These are phyloP conservation scores for Phytophthora lateralis DNA, from an alignment of 352 stramenopile genomes.

Conservation along the genomic window DNA sequence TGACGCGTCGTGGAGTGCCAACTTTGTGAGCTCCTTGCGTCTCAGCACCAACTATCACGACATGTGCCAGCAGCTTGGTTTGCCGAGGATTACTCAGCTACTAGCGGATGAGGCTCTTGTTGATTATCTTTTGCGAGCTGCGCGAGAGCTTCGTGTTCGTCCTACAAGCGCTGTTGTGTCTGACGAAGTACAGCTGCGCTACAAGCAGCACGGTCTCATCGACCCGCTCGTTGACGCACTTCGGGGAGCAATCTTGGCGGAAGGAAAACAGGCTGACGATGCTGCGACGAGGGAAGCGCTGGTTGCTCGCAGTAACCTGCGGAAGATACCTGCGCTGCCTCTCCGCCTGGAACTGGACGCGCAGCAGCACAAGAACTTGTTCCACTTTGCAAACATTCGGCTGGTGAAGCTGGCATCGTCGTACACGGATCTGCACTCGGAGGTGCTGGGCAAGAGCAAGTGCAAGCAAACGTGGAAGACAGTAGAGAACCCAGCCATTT, in stretches of 20 bases:
- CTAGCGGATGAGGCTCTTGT: slow-evolving; percentile 54
- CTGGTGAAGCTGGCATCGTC: slow-evolving; percentile 64
- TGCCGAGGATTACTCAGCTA: slow-evolving; percentile 65
- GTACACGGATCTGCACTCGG: slow-evolving; percentile 82
- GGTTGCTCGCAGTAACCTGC: slow-evolving; percentile 54
- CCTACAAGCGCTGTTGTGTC: slow-evolving; percentile 52
- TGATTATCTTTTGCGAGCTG: slow-evolving; percentile 59
- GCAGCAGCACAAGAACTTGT: slow-evolving; percentile 36
- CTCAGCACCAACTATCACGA: slow-evolving; percentile 77
- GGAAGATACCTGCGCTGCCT: slow-evolving; percentile 57
- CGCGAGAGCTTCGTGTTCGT: slow-evolving; percentile 50
- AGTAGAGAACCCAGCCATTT: slow-evolving; percentile 83
- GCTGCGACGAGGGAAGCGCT: slow-evolving; percentile 17
- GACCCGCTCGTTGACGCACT: slow-evolving; percentile 52
- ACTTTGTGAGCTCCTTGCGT: slow-evolving; percentile 78
- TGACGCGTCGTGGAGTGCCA: slow-evolving; percentile 75
- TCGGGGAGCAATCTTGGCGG: slow-evolving; percentile 22
- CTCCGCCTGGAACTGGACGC: slow-evolving; percentile 52
- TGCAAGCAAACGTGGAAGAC: slow-evolving; percentile 76
- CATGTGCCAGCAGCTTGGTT: slow-evolving; percentile 77
- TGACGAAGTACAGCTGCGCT: slow-evolving; percentile 51
- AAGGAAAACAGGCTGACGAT: slow-evolving; percentile 11
- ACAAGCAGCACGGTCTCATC: slow-evolving; percentile 60
- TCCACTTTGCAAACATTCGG: slow-evolving; percentile 71
- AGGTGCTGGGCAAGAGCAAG: slow-evolving; percentile 71